These are phyloP conservation scores for Sarcodon aspratus DNA, from an alignment of 768 basidiomycete genomes.

Conservation along the genomic window DNA sequence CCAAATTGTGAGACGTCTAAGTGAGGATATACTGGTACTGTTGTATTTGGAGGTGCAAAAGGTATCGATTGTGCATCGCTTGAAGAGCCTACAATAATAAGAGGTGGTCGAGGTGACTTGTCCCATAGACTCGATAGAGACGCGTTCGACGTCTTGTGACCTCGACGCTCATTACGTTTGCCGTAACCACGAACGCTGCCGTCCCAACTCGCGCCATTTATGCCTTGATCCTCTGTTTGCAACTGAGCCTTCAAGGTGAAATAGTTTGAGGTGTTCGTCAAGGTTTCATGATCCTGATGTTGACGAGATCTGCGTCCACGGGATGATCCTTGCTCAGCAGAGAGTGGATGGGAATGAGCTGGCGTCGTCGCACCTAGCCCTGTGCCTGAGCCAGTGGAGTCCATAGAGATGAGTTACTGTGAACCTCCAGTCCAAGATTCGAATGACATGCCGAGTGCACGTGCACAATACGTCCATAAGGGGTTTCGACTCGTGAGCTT, in stretches of 20 bases:
- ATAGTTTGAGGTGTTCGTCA: conserved; percentile 35
- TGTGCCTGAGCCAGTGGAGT: conserved; percentile 9
- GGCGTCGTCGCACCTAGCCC: conserved; percentile 14
- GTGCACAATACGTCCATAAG: no score
- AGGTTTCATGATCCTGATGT: conserved; percentile 17
- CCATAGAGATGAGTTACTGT: neutral
- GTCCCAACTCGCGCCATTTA: conserved; percentile 27
- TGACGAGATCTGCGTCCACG: conserved; percentile 36
- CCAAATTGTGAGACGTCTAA: conserved; percentile 3
- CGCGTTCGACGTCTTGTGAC: conserved; percentile 19
- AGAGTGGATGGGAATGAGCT: conserved; percentile 58
- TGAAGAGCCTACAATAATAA: conserved; percentile 16
- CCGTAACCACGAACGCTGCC: conserved; percentile 48
- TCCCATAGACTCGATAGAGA: conserved; percentile 33
- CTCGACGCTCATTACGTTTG: conserved; percentile 23
- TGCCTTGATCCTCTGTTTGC: conserved; percentile 26
- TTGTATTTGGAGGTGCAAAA: neutral
- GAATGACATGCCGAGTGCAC: neutral
- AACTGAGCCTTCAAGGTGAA: conserved; percentile 53
- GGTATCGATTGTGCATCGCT: conserved; percentile 6
- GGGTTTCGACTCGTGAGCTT: no score
- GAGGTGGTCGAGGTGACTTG: conserved; percentile 15
- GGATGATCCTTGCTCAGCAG: conserved; percentile 35
- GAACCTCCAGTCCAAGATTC: neutral
- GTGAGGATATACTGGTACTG: neutral